Evolutionary conservation across 1,284 basidiomycete genomes (phyloP).

Genomic region (Microbotryomycetes sp.): DNA sequence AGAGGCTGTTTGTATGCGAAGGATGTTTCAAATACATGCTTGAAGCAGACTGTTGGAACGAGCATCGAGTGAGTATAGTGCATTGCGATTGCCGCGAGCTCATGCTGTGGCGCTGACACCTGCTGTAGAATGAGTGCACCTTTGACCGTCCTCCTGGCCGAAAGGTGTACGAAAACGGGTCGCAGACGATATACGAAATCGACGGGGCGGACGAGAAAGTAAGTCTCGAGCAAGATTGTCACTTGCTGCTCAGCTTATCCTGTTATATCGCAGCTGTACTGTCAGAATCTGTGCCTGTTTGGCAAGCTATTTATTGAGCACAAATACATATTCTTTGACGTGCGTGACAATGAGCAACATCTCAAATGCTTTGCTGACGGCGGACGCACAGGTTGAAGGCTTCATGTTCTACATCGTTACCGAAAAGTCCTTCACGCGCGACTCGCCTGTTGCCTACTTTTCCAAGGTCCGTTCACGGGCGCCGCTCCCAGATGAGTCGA

Average conservation of each 20-base stretch:
- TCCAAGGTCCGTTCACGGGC: conserved; percentile 59
- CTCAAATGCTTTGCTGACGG: neutral
- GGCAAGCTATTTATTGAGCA: conserved; percentile 99
- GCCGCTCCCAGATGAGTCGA: neutral
- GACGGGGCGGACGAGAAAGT: conserved; percentile 82
- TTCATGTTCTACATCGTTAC: conserved; percentile 88
- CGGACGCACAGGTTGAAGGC: conserved; percentile 24
- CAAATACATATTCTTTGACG: conserved; percentile 93
- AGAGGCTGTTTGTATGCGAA: conserved; percentile 69
- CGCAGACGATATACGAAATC: conserved; percentile 90
- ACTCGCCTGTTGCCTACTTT: conserved; percentile 88
- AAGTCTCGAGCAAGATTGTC: neutral
- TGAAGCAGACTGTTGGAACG: conserved; percentile 60
- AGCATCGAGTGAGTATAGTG: conserved; percentile 57
- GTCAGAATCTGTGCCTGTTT: conserved; percentile 89
- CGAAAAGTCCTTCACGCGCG: conserved; percentile 66
- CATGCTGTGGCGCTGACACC: too few relatives aligned
- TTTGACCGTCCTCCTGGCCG: conserved; percentile 72
- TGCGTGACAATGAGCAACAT: conserved; percentile 30
- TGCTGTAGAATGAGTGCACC: conserved; percentile 59
- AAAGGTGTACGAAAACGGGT: conserved; percentile 84
- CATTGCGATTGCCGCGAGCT: neutral
- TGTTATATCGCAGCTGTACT: conserved; percentile 61
- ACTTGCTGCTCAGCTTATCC: neutral
- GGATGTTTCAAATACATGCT: conserved; percentile 96